Conservation (phyloP, 805 yeast species). For the Ogataea neopini region DNA sequence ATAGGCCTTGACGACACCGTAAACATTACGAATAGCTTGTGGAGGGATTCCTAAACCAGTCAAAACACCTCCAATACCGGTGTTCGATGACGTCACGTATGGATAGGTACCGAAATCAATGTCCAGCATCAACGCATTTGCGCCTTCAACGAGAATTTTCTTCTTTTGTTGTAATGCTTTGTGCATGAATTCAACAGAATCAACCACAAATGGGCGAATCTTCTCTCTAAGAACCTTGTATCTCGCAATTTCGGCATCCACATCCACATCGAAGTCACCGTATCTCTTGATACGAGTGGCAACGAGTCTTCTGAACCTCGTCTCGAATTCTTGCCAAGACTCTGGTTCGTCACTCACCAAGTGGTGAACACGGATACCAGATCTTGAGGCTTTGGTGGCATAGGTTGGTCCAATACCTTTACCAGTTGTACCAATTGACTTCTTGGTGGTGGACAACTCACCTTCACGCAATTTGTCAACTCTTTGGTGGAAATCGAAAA, state of each 20-base stretch:
- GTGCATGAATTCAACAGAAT: slow-evolving; percentile 83
- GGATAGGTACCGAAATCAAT: slow-evolving; percentile 98
- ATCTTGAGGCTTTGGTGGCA: slow-evolving; percentile 94
- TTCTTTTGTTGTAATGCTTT: slow-evolving; percentile 73
- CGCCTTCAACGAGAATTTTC: slow-evolving; percentile 94
- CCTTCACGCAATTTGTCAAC: slow-evolving; percentile 94
- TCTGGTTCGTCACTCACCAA: slow-evolving; percentile 85
- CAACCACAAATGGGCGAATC: slow-evolving; percentile 90
- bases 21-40: slow-evolving; percentile 69
- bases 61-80: slow-evolving; percentile 97
- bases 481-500: slow-evolving; percentile 96
- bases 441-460: slow-evolving; percentile 77
- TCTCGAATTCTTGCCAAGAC: slow-evolving; percentile 90
- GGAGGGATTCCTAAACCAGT: slow-evolving; percentile 99
- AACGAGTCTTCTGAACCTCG: slow-evolving; percentile 72
- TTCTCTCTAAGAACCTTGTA: slow-evolving; percentile 73
- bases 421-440: slow-evolving; percentile 95
- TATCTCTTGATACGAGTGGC: slow-evolving; percentile 85
- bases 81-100: slow-evolving; percentile 90
- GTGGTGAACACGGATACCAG: slow-evolving; percentile 96
- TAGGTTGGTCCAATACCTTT: slow-evolving; percentile 99
- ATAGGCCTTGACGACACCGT: slow-evolving; percentile 97
- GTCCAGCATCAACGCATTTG: slow-evolving; percentile 97
- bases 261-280: slow-evolving; percentile 88
- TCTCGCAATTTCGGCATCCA: slow-evolving; percentile 73